Conservation (phyloP, 169 alveolate species). For the Ophryocystis elektroscirrha region DNA sequence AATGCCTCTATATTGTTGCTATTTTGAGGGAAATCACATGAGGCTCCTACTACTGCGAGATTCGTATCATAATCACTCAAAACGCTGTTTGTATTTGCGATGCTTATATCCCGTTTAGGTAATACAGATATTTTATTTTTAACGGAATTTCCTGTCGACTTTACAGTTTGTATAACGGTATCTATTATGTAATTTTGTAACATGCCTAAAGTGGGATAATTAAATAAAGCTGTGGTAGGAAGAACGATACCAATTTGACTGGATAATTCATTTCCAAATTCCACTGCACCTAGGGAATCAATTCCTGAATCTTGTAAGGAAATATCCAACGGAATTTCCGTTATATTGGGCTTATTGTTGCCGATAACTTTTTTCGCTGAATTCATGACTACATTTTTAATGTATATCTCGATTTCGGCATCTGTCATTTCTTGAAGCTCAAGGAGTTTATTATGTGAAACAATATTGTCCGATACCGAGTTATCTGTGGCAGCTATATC, state of each 20-base stretch:
- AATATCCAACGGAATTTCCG: constrained; percentile 27
- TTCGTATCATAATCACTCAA: too few relatives aligned
- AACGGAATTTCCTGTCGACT: constrained; percentile 12
- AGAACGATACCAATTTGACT: constrained; percentile 23
- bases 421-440: constrained; percentile 3
- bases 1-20: constrained; percentile 22
- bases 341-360: constrained; percentile 8
- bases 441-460: too few relatives aligned
- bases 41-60: constrained; percentile 25
- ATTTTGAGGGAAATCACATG: constrained; percentile 39
- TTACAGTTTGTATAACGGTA: constrained; percentile 14
- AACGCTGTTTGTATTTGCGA: too few relatives aligned
- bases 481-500: neutral
- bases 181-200: constrained; percentile 21
- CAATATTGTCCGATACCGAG: neutral
- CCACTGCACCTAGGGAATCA: constrained; percentile 36
- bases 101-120: too few relatives aligned
- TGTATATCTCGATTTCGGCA: constrained; percentile 7
- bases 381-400: constrained; percentile 1
- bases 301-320: constrained; percentile 39
- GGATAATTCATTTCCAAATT: constrained; percentile 27
- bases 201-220: constrained; percentile 34
- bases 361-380: constrained; percentile 8
- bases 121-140: neutral
- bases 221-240: constrained; percentile 34